phyloP scores from a whole-genome alignment of 345 rosid species.

The Lenwebbia sp. region DNA sequence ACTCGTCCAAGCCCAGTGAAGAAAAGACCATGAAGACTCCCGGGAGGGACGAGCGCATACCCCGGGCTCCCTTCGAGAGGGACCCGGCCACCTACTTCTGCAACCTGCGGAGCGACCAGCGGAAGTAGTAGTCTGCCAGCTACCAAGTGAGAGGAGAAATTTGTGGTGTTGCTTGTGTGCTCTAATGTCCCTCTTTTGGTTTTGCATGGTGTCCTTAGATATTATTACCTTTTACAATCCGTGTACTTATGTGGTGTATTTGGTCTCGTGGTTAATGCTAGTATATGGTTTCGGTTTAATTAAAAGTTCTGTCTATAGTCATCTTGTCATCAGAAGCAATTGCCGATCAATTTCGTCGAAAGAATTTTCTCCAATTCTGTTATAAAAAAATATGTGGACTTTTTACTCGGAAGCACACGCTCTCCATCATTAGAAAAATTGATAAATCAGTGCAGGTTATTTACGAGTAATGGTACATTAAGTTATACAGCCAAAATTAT shows the following conservation, averaged over 20 bases:
- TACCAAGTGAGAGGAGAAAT: neutral
- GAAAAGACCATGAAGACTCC: slow-evolving; percentile 8
- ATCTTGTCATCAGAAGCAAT: neutral
- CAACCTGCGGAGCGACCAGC: rapidly evolving
- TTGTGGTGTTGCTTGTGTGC: neutral
- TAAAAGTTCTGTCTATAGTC: neutral
- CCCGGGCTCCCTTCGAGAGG: neutral
- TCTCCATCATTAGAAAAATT: neutral
- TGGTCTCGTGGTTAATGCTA: neutral
- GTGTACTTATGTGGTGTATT: neutral
- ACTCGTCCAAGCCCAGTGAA: neutral
- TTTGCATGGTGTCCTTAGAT: neutral
- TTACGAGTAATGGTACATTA: neutral
- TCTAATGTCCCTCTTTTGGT: neutral
- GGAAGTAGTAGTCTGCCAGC: neutral
- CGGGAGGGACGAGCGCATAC: neutral
- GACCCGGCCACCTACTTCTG: neutral
- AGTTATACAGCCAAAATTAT: neutral
- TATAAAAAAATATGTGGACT: neutral
- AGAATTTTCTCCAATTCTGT: neutral
- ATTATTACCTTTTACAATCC: neutral
- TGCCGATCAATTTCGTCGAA: neutral
- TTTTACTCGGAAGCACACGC: neutral
- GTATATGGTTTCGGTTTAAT: neutral
- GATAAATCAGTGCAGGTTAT: neutral